A percentile compares a stretch with the other conserved stretches of the same genome.
Conservation (phyloP, 352 stramenopile species). For the Pythium inflatum region DNA sequence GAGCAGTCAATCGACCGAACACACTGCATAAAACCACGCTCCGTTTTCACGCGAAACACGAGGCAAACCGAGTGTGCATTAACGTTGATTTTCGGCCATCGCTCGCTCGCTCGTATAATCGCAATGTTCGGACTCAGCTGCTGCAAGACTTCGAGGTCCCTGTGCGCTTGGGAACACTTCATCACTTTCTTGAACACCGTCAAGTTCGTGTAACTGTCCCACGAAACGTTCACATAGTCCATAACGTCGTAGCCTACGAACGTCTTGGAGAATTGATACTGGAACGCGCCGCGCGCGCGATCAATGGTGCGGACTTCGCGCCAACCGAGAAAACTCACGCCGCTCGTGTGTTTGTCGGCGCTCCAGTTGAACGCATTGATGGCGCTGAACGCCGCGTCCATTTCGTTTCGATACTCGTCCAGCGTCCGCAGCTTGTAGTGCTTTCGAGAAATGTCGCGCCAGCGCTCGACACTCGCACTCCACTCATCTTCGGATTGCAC, state of each 20-base stretch:
- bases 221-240: conserved; percentile 4
- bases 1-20: neutral
- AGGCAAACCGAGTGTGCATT: neutral
- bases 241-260: neutral
- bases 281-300: neutral
- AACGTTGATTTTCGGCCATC: neutral
- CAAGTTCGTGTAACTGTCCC: conserved; percentile 12
- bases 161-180: neutral
- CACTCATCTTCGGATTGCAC: neutral
- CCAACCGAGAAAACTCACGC: conserved; percentile 21
- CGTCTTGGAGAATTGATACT: conserved; percentile 21
- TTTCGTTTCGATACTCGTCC: neutral
- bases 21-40: neutral
- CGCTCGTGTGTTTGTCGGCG: neutral
- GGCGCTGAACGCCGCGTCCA: conserved; percentile 4
- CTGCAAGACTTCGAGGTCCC: neutral
- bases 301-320: conserved; percentile 6
- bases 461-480: neutral
- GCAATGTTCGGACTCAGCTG: neutral
- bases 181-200: neutral
- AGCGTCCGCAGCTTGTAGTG: conserved; percentile 9
- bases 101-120: neutral
- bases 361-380: conserved; percentile 7
- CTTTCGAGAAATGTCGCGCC: neutral
- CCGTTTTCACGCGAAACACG: neutral